Conservation (phyloP, 805 yeast species). For the Metschnikowia aberdeeniae region DNA sequence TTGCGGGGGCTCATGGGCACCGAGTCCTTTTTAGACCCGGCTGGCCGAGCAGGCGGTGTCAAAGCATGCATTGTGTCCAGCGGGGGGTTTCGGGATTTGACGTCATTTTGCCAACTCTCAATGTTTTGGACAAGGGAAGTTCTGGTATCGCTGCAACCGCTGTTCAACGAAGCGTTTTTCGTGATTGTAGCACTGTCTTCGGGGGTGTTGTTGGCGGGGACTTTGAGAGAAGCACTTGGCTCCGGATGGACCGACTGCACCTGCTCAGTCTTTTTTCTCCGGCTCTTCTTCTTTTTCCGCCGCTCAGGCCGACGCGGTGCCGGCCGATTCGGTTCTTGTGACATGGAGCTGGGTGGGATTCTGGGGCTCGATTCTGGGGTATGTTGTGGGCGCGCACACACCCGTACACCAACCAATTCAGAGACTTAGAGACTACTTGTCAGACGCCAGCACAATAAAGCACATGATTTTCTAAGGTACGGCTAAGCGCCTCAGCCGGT, state of each 20-base stretch:
- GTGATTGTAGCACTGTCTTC: too few relatives aligned
- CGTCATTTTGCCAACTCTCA: too few relatives aligned
- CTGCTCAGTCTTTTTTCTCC: background rate
- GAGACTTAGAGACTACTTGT: too few relatives aligned
- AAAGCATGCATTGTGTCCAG: background rate
- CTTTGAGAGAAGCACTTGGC: too few relatives aligned
- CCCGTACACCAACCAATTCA: background rate
- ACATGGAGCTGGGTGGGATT: background rate
- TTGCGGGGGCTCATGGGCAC: conserved; percentile 32
- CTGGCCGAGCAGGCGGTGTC: background rate
- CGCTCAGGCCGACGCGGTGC: conserved; percentile 1
- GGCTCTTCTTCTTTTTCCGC: conserved; percentile 5
- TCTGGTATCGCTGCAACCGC: too few relatives aligned
- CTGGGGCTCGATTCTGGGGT: conserved; percentile 2
- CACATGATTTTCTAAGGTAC: background rate
- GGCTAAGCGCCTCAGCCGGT: background rate
- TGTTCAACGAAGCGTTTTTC: too few relatives aligned
- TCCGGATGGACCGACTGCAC: too few relatives aligned
- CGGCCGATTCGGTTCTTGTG: background rate
- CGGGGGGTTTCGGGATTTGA: background rate
- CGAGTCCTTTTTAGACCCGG: background rate
- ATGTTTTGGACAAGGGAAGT: too few relatives aligned
- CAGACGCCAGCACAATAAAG: too few relatives aligned
- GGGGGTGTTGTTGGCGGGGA: too few relatives aligned
- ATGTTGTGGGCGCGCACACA: conserved; percentile 2